These are phyloP conservation scores for Mycosphaerella sp. DNA, from an alignment of 2,329 filamentous ascomycete species.

Conservation along the genomic window DNA sequence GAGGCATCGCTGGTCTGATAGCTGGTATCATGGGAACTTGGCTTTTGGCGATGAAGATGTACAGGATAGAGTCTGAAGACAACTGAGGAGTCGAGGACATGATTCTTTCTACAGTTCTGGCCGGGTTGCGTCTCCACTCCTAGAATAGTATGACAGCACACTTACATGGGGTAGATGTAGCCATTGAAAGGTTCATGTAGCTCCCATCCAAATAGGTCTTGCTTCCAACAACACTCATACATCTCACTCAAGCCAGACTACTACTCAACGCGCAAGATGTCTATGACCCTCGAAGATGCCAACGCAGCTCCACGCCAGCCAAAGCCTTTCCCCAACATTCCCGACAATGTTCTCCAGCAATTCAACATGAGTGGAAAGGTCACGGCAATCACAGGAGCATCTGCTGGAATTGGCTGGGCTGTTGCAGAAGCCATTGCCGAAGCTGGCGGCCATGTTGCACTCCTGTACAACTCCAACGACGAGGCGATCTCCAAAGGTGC, in stretches of 20 bases:
- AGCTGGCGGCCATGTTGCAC: slow-evolving; percentile 77
- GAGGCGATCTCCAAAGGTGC: slow-evolving; percentile 3
- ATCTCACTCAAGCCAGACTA: not conserved
- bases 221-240: not conserved
- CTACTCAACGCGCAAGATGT: slow-evolving; percentile 23
- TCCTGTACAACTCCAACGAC: slow-evolving; percentile 81
- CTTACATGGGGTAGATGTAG: no score
- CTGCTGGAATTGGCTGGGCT: slow-evolving; percentile 76
- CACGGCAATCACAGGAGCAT: slow-evolving; percentile 79
- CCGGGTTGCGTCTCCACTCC: no score
- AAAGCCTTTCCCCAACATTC: slow-evolving; percentile 26
- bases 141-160: no score
- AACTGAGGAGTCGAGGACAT: no score
- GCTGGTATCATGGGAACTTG: no score
- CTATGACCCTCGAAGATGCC: slow-evolving; percentile 30
- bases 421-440: slow-evolving; percentile 86
- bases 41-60: no score
- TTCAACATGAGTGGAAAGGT: slow-evolving; percentile 80
- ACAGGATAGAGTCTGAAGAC: no score
- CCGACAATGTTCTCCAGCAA: slow-evolving; percentile 28
- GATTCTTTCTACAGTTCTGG: no score
- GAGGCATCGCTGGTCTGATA: no score
- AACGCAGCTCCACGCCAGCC: slow-evolving; percentile 19
- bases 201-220: no score
- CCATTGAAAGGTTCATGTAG: no score